Evolutionary conservation across 2,329 filamentous ascomycete species (phyloP), one percentile per base, ranked within the genome.

Genomic region (Diaporthe ampelina): DNA sequence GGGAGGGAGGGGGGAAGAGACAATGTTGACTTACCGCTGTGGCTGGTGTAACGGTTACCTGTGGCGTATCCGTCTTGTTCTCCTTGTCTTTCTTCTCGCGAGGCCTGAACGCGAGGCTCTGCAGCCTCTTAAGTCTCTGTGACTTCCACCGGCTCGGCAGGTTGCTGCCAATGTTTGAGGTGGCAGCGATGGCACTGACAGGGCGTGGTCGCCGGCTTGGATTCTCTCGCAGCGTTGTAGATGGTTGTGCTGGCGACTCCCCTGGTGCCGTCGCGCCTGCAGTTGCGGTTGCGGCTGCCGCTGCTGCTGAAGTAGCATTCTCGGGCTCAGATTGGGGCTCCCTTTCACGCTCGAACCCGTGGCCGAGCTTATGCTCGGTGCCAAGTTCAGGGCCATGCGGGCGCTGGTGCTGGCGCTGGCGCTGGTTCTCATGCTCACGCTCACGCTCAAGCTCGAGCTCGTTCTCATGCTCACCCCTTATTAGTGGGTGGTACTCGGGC

Each of bases 201-300:
- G 63, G 63, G 48, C 63, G 63, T 54, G 63, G 48, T 54, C 86
- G 73, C 81, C 80, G 56, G 83, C 81, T 61, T 45, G 32, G 72
- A 37, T 65, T 48, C 57, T 43, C 35, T 26, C 56, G 54, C 57
- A 50, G 57, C 50, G 13, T 68, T 10, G 35, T 48, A 9, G 32
- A 50, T 15, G 37, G 54, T 32, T 52, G 67, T n/a, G 57, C 32
- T 65, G 57, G 59, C 59, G 26, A 19, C 43, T 17, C 19, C 43
- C 7, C 59, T 65, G 58, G 13, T 61, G 61, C 10, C 19, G 26
- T 48, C 17, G 61, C 61, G 9, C 19, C 8, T 52, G 45, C 45
- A 35, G 40, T 43, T 24, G 19, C 15, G 35, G 21, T 32, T 24
- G 45, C 61, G 9, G 21, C 26, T 24, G 45, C 61, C 2, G 29